phyloP scores from a whole-genome alignment of 2,329 filamentous ascomycete genomes.

The Claviceps paspali region DNA sequence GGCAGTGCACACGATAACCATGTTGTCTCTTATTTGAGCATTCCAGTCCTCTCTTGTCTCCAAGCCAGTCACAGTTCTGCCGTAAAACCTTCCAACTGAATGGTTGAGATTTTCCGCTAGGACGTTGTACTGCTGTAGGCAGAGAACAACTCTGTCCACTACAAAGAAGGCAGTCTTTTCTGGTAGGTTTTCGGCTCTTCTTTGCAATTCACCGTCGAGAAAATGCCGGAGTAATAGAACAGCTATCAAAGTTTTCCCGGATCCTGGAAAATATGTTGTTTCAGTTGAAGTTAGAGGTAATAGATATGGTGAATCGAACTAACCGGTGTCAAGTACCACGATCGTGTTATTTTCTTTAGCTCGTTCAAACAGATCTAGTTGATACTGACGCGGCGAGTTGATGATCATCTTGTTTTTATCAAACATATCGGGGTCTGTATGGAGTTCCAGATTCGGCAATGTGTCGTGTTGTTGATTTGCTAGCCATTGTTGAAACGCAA shows the following conservation, averaged over 20 bases:
- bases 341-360: constrained; percentile 79
- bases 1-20: constrained; percentile 84
- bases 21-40: constrained; percentile 43
- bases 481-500: constrained; percentile 7
- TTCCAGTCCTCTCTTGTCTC: constrained; percentile 33
- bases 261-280: constrained; percentile 35
- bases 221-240: constrained; percentile 66
- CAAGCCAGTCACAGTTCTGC: constrained; percentile 39
- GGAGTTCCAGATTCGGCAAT: background rate
- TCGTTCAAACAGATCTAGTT: constrained; percentile 77
- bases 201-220: constrained; percentile 62
- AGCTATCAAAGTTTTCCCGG: constrained; percentile 93
- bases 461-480: background rate
- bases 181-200: constrained; percentile 42
- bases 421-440: background rate
- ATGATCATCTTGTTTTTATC: constrained; percentile 39
- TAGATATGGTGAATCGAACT: background rate
- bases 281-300: background rate
- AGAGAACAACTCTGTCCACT: constrained; percentile 77
- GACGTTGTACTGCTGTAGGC: constrained; percentile 78
- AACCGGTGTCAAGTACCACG: constrained; percentile 82
- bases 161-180: constrained; percentile 71
- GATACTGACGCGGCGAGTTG: constrained; percentile 72
- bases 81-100: constrained; percentile 58
- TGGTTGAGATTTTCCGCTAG: constrained; percentile 69